Conservation (phyloP, 2,329 filamentous ascomycete species). For the Ascochyta rabiei region DNA sequence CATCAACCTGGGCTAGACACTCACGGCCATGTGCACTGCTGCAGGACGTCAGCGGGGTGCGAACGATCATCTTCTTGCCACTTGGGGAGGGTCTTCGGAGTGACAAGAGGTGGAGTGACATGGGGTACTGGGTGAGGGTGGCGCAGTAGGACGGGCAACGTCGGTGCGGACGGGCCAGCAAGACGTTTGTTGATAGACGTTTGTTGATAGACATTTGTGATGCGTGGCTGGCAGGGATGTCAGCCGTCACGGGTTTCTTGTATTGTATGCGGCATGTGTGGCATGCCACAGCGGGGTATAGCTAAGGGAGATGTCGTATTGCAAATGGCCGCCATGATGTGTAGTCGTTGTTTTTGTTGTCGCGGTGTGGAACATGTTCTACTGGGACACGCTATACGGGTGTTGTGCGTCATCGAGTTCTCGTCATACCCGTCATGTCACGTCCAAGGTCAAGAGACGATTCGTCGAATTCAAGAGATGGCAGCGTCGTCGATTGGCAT, state of each 20-base stretch:
- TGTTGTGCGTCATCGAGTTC: too few relatives aligned
- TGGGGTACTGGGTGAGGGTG: conserved; percentile 13
- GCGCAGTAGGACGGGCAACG: background rate
- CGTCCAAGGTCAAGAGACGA: background rate
- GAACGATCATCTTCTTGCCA: conserved; percentile 23
- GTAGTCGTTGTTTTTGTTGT: background rate
- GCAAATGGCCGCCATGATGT: background rate
- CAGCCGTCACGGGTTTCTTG: background rate
- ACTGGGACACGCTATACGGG: too few relatives aligned
- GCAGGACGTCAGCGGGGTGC: conserved; percentile 13
- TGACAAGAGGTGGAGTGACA: conserved; percentile 4
- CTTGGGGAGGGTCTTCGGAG: background rate
- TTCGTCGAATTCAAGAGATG: background rate
- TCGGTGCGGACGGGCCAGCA: background rate
- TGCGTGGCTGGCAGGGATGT: background rate
- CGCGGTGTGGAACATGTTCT: background rate
- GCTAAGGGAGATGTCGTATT: background rate
- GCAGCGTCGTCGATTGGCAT: conserved; percentile 9
- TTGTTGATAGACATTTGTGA: too few relatives aligned
- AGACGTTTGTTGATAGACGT: background rate
- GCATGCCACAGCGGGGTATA: background rate
- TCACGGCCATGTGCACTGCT: conserved; percentile 19
- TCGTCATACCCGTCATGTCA: too few relatives aligned
- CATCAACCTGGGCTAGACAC: background rate
- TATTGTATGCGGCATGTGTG: background rate